A percentile compares a stretch with the other conserved stretches of the same genome.
These are phyloP conservation scores for Ilyonectria sp. DNA, from an alignment of 2,329 filamentous ascomycete genomes.

Conservation along the genomic window DNA sequence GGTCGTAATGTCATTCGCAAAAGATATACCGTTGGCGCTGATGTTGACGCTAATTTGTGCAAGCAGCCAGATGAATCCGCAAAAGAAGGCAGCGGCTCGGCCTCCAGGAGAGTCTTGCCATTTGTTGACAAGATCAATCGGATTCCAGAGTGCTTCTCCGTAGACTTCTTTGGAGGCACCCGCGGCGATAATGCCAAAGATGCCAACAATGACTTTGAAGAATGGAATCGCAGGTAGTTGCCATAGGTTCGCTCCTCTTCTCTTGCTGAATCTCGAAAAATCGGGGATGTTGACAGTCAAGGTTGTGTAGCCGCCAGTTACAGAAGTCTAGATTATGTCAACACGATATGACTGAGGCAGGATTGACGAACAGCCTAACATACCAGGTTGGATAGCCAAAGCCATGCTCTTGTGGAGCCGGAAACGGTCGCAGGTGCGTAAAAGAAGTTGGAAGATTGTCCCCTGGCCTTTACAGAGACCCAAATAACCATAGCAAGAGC, in stretches of 20 bases:
- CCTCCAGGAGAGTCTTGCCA: slow-evolving; percentile 52
- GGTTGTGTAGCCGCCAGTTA: slow-evolving; percentile 65
- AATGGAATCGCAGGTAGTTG: slow-evolving; percentile 55
- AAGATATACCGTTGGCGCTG: slow-evolving; percentile 48
- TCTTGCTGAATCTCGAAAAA: slow-evolving; percentile 39
- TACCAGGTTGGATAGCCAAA: slow-evolving; percentile 56
- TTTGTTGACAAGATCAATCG: slow-evolving; percentile 61
- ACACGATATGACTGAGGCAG: not conserved
- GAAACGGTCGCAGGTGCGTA: slow-evolving; percentile 42
- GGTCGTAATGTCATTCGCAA: slow-evolving; percentile 51
- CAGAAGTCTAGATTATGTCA: slow-evolving; percentile 51
- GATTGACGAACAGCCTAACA: not conserved
- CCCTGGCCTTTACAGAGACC: slow-evolving; percentile 23
- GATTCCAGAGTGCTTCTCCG: slow-evolving; percentile 64
- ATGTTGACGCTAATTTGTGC: slow-evolving; percentile 52
- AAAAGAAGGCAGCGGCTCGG: slow-evolving; percentile 51
- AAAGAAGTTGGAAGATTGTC: slow-evolving; percentile 44
- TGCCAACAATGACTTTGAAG: slow-evolving; percentile 61
- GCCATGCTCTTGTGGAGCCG: slow-evolving; percentile 61
- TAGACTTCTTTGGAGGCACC: slow-evolving; percentile 61
- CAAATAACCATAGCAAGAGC: slow-evolving; percentile 51
- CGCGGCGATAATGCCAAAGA: slow-evolving; percentile 65
- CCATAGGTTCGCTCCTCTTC: not conserved
- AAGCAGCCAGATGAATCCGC: slow-evolving; percentile 56
- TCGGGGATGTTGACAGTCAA: slow-evolving; percentile 66